phyloP scores from a whole-genome alignment of 768 basidiomycete species.

The Mycena rebaudengoi region DNA sequence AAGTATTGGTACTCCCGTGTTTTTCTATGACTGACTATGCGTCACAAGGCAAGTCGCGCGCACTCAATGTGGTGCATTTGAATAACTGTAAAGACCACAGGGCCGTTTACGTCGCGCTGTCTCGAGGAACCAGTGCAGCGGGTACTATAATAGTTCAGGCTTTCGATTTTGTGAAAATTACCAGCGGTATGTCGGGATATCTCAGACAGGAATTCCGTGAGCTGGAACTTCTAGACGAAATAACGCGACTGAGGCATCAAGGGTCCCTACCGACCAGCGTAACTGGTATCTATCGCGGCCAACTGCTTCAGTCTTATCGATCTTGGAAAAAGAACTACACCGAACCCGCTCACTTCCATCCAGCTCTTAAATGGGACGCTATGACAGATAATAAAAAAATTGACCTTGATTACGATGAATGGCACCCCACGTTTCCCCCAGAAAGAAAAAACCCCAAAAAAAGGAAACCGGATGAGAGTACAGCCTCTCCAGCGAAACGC shows the following conservation, averaged over 20 bases:
- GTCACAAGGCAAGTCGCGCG: constrained; percentile 42
- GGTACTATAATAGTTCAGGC: constrained; percentile 38
- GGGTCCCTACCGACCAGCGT: constrained; percentile 29
- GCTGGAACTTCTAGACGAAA: constrained; percentile 44
- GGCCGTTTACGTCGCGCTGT: constrained; percentile 40
- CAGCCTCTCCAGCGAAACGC: too few relatives aligned
- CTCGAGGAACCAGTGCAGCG: constrained; percentile 29
- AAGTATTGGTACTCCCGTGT: too few relatives aligned
- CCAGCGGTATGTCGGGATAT: constrained; percentile 32
- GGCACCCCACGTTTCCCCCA: too few relatives aligned
- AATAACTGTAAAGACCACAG: too few relatives aligned
- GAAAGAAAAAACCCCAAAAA: too few relatives aligned
- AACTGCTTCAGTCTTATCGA: too few relatives aligned
- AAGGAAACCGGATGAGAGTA: too few relatives aligned
- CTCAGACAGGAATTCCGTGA: constrained; percentile 44
- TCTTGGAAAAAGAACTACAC: too few relatives aligned
- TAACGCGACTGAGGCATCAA: constrained; percentile 38
- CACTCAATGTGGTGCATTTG: constrained; percentile 38
- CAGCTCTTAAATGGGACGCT: too few relatives aligned
- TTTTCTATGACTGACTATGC: constrained; percentile 47
- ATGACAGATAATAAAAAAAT: too few relatives aligned
- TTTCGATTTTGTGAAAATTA: constrained; percentile 34
- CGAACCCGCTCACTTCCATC: too few relatives aligned
- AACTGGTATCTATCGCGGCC: constrained; percentile 14
- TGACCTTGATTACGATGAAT: too few relatives aligned